These are phyloP conservation scores for Candida parachauliodes DNA, from an alignment of 805 yeast genomes.

Conservation along the genomic window DNA sequence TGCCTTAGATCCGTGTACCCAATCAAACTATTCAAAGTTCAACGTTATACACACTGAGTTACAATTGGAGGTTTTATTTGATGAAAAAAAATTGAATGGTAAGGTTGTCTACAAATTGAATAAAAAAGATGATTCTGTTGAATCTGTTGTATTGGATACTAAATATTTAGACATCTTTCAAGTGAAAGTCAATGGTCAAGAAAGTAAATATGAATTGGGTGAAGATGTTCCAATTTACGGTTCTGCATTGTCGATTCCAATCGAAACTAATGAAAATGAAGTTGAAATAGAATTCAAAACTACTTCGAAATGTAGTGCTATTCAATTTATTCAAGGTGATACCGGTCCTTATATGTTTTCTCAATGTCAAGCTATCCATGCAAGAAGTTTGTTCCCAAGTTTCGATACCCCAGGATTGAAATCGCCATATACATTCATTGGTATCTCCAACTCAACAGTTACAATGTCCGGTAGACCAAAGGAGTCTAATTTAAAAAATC, in stretches of 20 bases:
- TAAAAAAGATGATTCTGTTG: conserved; percentile 4
- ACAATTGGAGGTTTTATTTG: conserved; percentile 22
- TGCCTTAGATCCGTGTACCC: conserved; percentile 23
- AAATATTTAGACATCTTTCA: conserved; percentile 19
- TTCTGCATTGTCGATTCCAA: conserved; percentile 18
- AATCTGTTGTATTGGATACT: conserved; percentile 22
- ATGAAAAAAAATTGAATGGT: conserved; percentile 20
- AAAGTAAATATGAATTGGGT: conserved; percentile 10
- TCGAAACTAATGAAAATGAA: conserved; percentile 8
- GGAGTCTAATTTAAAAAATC: conserved; percentile 10
- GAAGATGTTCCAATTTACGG: conserved; percentile 23
- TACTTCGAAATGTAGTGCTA: conserved; percentile 30
- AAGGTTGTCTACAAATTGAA: conserved; percentile 19
- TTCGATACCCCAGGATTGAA: conserved; percentile 35
- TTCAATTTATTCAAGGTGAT: conserved; percentile 33
- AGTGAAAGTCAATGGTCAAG: conserved; percentile 18
- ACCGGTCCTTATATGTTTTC: conserved; percentile 33
- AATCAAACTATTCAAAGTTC: conserved; percentile 26
- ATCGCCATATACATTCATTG: conserved; percentile 23
- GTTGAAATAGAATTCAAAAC: conserved; percentile 22
- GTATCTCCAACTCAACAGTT: conserved; percentile 21
- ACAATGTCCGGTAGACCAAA: conserved; percentile 31
- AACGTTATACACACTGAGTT: conserved; percentile 17
- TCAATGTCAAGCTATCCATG: conserved; percentile 36
- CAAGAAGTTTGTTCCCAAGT: conserved; percentile 34